These are phyloP conservation scores for Russula abietina DNA, from an alignment of 768 basidiomycete genomes.

Conservation along the genomic window DNA sequence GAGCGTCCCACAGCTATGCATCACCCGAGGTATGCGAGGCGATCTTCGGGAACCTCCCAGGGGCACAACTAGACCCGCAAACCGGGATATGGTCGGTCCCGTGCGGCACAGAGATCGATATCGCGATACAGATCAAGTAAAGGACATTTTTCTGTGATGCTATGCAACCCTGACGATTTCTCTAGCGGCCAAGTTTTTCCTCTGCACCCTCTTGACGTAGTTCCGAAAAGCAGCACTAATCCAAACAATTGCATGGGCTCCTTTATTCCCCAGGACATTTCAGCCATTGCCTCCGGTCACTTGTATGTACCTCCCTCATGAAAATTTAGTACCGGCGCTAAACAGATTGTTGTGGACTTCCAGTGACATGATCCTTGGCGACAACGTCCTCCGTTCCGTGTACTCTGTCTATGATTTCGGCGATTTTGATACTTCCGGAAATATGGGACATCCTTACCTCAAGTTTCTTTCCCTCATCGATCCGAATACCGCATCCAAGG, in stretches of 20 bases:
- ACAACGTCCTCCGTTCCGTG: constrained; percentile 75
- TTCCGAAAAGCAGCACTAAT: constrained; percentile 43
- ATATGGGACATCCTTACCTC: constrained; percentile 73
- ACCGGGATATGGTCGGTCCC: constrained; percentile 68
- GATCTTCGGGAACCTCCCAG: constrained; percentile 62
- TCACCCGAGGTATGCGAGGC: constrained; percentile 57
- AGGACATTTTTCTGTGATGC: constrained; percentile 24
- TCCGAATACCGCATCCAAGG: constrained; percentile 60
- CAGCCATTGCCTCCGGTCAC: constrained; percentile 49
- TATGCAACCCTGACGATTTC: neutral
- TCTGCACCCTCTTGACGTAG: constrained; percentile 73
- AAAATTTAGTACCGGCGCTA: neutral
- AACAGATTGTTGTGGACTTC: constrained; percentile 10
- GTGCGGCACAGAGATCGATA: constrained; percentile 66
- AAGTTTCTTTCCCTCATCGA: constrained; percentile 65
- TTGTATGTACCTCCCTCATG: constrained; percentile 37
- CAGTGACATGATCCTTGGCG: constrained; percentile 80
- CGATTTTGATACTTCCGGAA: constrained; percentile 57
- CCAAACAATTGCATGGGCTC: constrained; percentile 60
- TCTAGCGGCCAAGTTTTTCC: constrained; percentile 66
- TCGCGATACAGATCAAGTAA: constrained; percentile 74
- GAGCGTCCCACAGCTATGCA: constrained; percentile 48
- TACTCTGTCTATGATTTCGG: constrained; percentile 84
- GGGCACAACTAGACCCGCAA: constrained; percentile 49
- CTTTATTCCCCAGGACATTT: constrained; percentile 59